A percentile compares a stretch with the other conserved stretches of the same genome.
These are phyloP conservation scores for Talaromyces wortmannii DNA, from an alignment of 495 filamentous ascomycete genomes.

Conservation along the genomic window DNA sequence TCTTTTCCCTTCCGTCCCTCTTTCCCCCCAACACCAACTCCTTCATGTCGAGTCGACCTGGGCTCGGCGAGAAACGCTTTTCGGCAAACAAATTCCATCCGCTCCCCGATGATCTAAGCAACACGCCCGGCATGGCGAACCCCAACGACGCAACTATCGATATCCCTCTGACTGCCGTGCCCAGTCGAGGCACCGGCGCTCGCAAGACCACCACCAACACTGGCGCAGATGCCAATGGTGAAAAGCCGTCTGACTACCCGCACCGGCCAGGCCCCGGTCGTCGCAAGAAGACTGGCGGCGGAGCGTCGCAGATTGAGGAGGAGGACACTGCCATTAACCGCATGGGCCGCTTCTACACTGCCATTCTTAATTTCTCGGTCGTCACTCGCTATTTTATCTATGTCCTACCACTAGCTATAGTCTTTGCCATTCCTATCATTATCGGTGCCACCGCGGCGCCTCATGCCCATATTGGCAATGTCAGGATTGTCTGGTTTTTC, in stretches of 20 bases:
- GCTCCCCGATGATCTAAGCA: constrained; percentile 25
- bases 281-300: constrained; percentile 46
- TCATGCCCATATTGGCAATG: constrained; percentile 52
- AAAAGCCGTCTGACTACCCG: constrained; percentile 19
- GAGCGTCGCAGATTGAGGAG: constrained; percentile 27
- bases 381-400: constrained; percentile 87
- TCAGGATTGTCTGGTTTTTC: constrained; percentile 73
- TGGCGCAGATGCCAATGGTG: constrained; percentile 10
- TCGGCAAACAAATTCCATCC: constrained; percentile 39
- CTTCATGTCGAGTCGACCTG: constrained; percentile 26
- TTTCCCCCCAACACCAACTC: background rate
- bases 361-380: constrained; percentile 76
- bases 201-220: constrained; percentile 27
- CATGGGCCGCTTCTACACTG: constrained; percentile 85
- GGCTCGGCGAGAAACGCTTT: constrained; percentile 29
- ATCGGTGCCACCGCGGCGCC: constrained; percentile 52
- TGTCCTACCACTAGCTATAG: constrained; percentile 66
- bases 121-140: constrained; percentile 25
- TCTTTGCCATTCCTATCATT: constrained; percentile 78
- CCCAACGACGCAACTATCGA: constrained; percentile 54
- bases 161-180: constrained; percentile 43
- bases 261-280: constrained; percentile 37
- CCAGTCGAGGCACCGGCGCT: constrained; percentile 32
- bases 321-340: constrained; percentile 57
- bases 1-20: constrained; percentile 7